Conservation (phyloP, 2,329 filamentous ascomycete genomes). For the Penicillium expansum region DNA sequence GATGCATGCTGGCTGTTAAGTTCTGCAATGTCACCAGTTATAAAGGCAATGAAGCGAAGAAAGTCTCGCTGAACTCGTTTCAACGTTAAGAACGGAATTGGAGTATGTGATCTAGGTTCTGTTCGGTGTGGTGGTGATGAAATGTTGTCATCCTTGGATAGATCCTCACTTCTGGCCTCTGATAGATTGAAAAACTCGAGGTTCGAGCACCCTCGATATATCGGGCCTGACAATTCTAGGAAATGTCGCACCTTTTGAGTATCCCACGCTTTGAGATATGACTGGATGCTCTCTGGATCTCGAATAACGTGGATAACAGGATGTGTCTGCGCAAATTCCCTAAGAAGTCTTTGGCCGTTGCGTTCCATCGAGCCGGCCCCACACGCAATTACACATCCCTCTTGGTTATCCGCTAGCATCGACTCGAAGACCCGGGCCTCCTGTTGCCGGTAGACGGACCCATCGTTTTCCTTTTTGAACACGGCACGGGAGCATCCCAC, state of each 20-base stretch:
- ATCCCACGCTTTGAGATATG: constrained; percentile 59
- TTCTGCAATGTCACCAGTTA: constrained; percentile 45
- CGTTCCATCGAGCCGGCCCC: constrained; percentile 67
- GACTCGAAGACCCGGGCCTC: constrained; percentile 62
- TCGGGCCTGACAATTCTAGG: constrained; percentile 48
- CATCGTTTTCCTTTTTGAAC: constrained; percentile 63
- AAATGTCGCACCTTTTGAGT: constrained; percentile 58
- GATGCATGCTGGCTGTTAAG: constrained; percentile 39
- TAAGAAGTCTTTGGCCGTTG: constrained; percentile 58
- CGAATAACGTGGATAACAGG: constrained; percentile 70
- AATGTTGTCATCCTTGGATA: constrained; percentile 23
- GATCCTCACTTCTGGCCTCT: constrained; percentile 46
- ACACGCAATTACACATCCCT: constrained; percentile 67
- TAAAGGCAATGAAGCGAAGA: constrained; percentile 63
- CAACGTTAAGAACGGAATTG: constrained; percentile 62
- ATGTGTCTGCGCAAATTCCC: constrained; percentile 61
- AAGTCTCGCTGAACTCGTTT: constrained; percentile 69
- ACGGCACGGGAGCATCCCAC: constrained; percentile 60
- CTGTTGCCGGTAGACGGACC: constrained; percentile 60
- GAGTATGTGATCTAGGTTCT: constrained; percentile 39
- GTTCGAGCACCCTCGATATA: constrained; percentile 67
- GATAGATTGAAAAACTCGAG: constrained; percentile 75
- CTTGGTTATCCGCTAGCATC: constrained; percentile 58
- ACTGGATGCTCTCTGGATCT: constrained; percentile 62
- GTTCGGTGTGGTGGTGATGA: constrained; percentile 30